Conservation (phyloP, 2,329 filamentous ascomycete species). For the Neofusicoccum parvum region DNA sequence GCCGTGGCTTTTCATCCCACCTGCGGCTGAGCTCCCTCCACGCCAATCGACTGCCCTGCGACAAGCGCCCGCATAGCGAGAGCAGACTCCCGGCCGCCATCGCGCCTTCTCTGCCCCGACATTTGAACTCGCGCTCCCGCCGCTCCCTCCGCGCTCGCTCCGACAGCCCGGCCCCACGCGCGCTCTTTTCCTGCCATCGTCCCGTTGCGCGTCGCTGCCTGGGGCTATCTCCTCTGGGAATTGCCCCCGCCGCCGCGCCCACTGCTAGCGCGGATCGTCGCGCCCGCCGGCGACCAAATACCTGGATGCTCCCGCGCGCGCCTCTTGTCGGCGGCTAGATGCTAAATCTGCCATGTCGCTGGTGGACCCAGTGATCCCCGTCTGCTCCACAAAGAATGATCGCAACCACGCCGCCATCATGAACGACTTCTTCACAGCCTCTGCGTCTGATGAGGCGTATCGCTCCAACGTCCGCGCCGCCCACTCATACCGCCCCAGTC, state of each 20-base stretch:
- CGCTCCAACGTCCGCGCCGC: not conserved
- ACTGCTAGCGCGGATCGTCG: constrained; percentile 7
- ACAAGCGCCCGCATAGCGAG: not conserved
- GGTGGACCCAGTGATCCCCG: constrained; percentile 8
- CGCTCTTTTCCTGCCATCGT: not conserved
- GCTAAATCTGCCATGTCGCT: constrained; percentile 15
- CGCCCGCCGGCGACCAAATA: constrained; percentile 4
- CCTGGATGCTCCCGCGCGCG: constrained; percentile 6
- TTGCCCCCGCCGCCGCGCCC: not conserved
- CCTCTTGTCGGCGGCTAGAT: constrained; percentile 5
- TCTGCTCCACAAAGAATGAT: constrained; percentile 38
- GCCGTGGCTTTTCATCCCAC: constrained; percentile 9
- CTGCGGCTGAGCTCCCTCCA: not conserved
- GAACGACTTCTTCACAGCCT: constrained; percentile 17
- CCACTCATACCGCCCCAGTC: not conserved
- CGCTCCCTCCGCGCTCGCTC: not conserved
- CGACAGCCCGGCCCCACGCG: not conserved
- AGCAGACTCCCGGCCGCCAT: constrained; percentile 26
- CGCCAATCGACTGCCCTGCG: constrained; percentile 6
- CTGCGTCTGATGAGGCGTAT: constrained; percentile 1
- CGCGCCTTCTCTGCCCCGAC: constrained; percentile 23
- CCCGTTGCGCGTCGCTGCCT: not conserved
- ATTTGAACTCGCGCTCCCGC: constrained; percentile 2
- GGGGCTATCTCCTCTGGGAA: not conserved
- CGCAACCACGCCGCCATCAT: constrained; percentile 44